phyloP scores from a whole-genome alignment of 305 asterid genomes.

The Fraxinus platypoda region DNA sequence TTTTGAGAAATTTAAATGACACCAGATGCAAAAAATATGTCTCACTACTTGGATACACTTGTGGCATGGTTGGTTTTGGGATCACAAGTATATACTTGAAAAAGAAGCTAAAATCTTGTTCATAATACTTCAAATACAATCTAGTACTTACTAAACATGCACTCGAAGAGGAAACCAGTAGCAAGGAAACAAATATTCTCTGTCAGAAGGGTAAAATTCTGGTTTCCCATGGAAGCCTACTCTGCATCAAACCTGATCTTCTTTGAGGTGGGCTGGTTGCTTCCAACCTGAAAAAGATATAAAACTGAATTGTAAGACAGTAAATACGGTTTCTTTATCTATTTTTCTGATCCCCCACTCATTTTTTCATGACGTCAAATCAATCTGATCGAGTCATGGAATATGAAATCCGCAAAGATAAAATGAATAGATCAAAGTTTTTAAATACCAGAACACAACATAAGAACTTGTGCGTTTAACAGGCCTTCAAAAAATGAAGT shows the following conservation, averaged over 20 bases:
- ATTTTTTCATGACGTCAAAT: neutral
- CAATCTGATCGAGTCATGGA: neutral
- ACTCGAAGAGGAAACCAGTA: neutral
- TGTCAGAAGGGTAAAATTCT: neutral
- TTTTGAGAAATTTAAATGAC: no score
- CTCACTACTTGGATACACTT: no score
- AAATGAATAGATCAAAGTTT: neutral
- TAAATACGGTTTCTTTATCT: neutral
- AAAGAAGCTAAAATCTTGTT: neutral
- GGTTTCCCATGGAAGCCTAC: neutral
- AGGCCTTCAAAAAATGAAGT: neutral
- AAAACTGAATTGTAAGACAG: neutral
- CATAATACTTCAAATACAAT: neutral
- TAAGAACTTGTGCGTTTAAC: neutral
- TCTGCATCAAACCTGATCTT: conserved; percentile 41
- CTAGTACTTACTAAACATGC: neutral
- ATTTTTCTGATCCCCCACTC: neutral
- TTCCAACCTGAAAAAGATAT: conserved; percentile 33
- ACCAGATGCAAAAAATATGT: no score
- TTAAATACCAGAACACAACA: neutral
- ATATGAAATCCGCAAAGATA: neutral
- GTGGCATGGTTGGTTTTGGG: neutral
- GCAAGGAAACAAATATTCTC: neutral
- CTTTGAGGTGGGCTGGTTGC: conserved; percentile 36
- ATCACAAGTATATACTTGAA: neutral